These are phyloP conservation scores for Cercospora sp. DNA, from an alignment of 2,329 filamentous ascomycete genomes.

Conservation along the genomic window DNA sequence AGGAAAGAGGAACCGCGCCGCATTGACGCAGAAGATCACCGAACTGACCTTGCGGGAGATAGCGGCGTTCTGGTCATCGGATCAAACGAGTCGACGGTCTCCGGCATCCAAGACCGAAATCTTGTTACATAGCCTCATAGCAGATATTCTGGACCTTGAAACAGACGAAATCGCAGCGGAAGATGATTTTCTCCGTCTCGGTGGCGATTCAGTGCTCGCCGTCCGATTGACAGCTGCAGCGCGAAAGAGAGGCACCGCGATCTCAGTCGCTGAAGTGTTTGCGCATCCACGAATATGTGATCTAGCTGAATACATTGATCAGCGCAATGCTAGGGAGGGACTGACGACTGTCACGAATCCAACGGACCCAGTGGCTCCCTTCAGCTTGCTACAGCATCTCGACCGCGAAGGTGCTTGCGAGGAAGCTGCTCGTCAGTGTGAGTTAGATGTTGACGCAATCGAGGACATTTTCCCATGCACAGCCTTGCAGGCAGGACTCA, in stretches of 20 bases:
- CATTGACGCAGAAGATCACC: not conserved
- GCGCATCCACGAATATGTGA: slow-evolving; percentile 30
- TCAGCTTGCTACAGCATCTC: not conserved
- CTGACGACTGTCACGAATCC: not conserved
- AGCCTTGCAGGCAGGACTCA: slow-evolving; percentile 38
- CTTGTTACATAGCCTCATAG: slow-evolving; percentile 8
- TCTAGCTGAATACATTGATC: slow-evolving; percentile 25
- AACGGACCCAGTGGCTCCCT: not conserved
- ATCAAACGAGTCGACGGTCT: not conserved
- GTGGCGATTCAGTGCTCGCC: slow-evolving; percentile 50
- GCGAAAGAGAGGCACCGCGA: slow-evolving; percentile 38
- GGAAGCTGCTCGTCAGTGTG: not conserved
- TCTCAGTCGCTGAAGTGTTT: slow-evolving; percentile 50
- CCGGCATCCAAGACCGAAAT: not conserved
- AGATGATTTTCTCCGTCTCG: slow-evolving; percentile 49
- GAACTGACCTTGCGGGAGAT: slow-evolving; percentile 7
- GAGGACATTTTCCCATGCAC: slow-evolving; percentile 54
- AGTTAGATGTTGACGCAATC: slow-evolving; percentile 24
- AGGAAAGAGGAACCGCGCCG: not conserved
- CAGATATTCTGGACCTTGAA: slow-evolving; percentile 9
- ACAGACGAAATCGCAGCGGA: slow-evolving; percentile 23
- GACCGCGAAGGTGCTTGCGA: not conserved
- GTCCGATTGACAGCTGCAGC: slow-evolving; percentile 48
- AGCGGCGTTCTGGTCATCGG: not conserved
- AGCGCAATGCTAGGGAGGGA: not conserved